A percentile compares a stretch with the other conserved stretches of the same genome.
These are phyloP conservation scores for Collybia mongolica DNA, from an alignment of 768 basidiomycete species.

Conservation along the genomic window DNA sequence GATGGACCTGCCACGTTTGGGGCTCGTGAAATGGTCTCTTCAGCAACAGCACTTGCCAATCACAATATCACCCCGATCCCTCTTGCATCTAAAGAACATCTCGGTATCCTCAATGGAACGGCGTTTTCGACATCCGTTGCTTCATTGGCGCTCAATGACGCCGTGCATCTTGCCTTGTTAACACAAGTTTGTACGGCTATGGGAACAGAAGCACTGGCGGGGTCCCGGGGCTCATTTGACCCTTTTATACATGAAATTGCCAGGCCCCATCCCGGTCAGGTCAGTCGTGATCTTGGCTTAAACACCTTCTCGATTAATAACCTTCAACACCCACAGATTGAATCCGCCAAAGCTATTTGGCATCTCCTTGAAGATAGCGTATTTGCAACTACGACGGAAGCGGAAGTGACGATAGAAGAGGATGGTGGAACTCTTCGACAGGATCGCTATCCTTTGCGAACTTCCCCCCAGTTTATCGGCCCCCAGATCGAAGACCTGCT, in stretches of 20 bases:
- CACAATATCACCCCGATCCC: constrained; percentile 58
- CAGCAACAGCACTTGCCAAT: constrained; percentile 46
- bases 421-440: constrained; percentile 73
- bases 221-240: constrained; percentile 60
- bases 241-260: constrained; percentile 73
- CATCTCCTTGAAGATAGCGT: constrained; percentile 59
- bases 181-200: constrained; percentile 77
- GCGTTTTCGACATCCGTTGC: constrained; percentile 75
- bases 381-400: constrained; percentile 58
- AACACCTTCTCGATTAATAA: not conserved
- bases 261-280: constrained; percentile 81
- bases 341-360: constrained; percentile 63
- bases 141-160: constrained; percentile 69
- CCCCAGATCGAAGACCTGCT: constrained; percentile 79
- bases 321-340: constrained; percentile 38
- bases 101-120: constrained; percentile 74
- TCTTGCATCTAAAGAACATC: constrained; percentile 65
- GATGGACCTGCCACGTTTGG: constrained; percentile 51
- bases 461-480: constrained; percentile 75
- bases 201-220: constrained; percentile 75
- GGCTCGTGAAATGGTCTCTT: constrained; percentile 49
- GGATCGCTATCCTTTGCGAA: constrained; percentile 70
- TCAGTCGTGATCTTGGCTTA: constrained; percentile 17
- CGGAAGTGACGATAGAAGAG: constrained; percentile 61
- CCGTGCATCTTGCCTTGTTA: constrained; percentile 57